phyloP scores from a whole-genome alignment of 768 basidiomycete species.

The Termitomyces sp. region DNA sequence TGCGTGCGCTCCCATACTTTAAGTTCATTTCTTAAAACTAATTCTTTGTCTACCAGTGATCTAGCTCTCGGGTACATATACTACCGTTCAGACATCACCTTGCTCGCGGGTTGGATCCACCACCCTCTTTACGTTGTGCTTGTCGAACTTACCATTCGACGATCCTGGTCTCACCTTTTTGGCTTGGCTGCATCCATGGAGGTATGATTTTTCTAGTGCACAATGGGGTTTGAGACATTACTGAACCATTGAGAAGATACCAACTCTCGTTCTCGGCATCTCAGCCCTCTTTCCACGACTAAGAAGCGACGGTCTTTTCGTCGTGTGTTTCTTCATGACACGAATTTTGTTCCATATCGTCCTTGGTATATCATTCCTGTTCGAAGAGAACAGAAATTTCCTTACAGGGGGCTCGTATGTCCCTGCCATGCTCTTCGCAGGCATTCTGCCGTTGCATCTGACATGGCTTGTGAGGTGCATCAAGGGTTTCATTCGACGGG shows the following conservation, averaged over 20 bases:
- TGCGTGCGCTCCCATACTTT: neutral
- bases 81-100: conserved; percentile 33
- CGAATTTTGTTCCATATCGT: conserved; percentile 43
- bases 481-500: conserved; percentile 36
- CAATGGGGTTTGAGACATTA: neutral
- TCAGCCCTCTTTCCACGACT: conserved; percentile 38
- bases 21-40: neutral
- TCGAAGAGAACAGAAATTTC: conserved; percentile 22
- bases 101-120: conserved; percentile 10
- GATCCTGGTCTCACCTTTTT: conserved; percentile 32
- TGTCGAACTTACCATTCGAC: conserved; percentile 21
- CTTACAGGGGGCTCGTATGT: conserved; percentile 29
- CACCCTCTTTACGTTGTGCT: conserved; percentile 6
- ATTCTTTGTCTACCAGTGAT: conserved; percentile 27
- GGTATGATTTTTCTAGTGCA: conserved; percentile 16
- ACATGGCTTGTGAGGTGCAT: conserved; percentile 51
- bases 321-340: conserved; percentile 43
- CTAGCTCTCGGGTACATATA: conserved; percentile 40
- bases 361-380: conserved; percentile 26
- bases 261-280: conserved; percentile 48
- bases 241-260: conserved; percentile 36
- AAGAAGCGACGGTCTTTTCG: conserved; percentile 48
- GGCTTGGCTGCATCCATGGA: conserved; percentile 44
- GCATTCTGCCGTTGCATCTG: conserved; percentile 46
- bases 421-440: conserved; percentile 33